These are phyloP conservation scores for Actinomortierella wolfii DNA, from an alignment of 371 early-diverging fungal species.

Conservation along the genomic window DNA sequence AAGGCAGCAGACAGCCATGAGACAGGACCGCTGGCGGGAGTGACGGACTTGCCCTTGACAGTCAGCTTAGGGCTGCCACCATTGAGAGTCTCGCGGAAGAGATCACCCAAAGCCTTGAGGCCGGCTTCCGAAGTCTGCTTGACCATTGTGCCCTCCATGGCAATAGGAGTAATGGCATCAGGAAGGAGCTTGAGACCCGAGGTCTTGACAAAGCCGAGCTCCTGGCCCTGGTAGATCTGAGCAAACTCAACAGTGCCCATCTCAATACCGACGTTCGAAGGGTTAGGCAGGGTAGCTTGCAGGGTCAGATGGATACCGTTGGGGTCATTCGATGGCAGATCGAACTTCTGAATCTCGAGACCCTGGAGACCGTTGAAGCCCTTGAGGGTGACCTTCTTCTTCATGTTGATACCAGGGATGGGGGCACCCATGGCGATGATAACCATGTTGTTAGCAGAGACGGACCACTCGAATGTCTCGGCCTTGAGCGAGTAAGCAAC, in stretches of 20 bases:
- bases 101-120: slow-evolving; percentile 53
- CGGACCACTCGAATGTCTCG: slow-evolving; percentile 57
- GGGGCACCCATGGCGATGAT: slow-evolving; percentile 62
- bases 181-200: slow-evolving; percentile 32
- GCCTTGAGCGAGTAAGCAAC: slow-evolving; percentile 60
- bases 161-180: slow-evolving; percentile 17
- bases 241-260: slow-evolving; percentile 57
- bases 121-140: slow-evolving; percentile 55
- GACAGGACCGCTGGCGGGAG: slow-evolving; percentile 55
- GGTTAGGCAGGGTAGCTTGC: slow-evolving; percentile 56
- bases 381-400: slow-evolving; percentile 56
- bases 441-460: slow-evolving; percentile 49
- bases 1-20: slow-evolving; percentile 61
- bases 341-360: slow-evolving; percentile 33
- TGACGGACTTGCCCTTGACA: slow-evolving; percentile 56
- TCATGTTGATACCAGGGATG: slow-evolving; percentile 59
- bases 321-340: slow-evolving; percentile 61
- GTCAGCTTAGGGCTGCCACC: slow-evolving; percentile 49
- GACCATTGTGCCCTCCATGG: slow-evolving; percentile 59
- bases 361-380: slow-evolving; percentile 52
- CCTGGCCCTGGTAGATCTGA: slow-evolving; percentile 49
- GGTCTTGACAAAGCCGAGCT: slow-evolving; percentile 46
- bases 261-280: slow-evolving; percentile 62
- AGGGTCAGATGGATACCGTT: slow-evolving; percentile 61
- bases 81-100: slow-evolving; percentile 56